Base-by-base conservation (phyloP, 345 rosid species). In the Corchorus capsularis region DNA sequence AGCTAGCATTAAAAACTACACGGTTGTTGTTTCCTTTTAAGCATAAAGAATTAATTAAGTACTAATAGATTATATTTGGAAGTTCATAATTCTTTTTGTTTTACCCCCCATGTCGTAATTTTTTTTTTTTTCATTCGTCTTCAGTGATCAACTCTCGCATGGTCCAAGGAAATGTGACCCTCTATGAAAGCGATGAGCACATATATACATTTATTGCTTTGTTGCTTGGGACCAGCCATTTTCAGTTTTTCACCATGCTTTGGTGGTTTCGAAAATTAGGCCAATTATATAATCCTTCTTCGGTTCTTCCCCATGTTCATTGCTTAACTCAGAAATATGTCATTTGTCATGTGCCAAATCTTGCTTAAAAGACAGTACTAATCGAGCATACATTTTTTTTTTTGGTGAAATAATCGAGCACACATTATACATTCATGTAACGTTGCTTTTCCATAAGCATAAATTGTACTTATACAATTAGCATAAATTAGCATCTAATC, bases 251-350 rank as follows among this genome's bases (percentile, higher is more conserved):
- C 53, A 16, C 15, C 61, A 47, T 4, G 4, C n/a, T 65, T 49
- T 11, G 65, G 64, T 75, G 19, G 64, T 65, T 65, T 55, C 14
- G n/a, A 14, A 10, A 52, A 2, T 43, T 55, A 55, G 13, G 43
- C 72, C 72, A 66, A 55, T 27, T 27, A 27, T 27, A 27, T 27
- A 27, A 27, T 39, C 9, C 55, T 54, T 43, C 43, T 54, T 55
- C n/a, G n/a, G n/a, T n/a, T n/a, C n/a, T n/a, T n/a, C n/a, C 43
- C 50, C 7, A 9, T 66, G 78, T 75, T 72, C 49, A 41, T 57
- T 34, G 35, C 8, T 34, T 15, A 34, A 6, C 4, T 34, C 10
- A 16, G 14, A 52, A 19, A 11, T 27, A 34, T 32, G 10, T 4
- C 50, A 0, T 60, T 56, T 45, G 41, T 15, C 27, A 3, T 60